Conservation (phyloP, 208 protist species). For the Acanthamoeba culbertsoni region DNA sequence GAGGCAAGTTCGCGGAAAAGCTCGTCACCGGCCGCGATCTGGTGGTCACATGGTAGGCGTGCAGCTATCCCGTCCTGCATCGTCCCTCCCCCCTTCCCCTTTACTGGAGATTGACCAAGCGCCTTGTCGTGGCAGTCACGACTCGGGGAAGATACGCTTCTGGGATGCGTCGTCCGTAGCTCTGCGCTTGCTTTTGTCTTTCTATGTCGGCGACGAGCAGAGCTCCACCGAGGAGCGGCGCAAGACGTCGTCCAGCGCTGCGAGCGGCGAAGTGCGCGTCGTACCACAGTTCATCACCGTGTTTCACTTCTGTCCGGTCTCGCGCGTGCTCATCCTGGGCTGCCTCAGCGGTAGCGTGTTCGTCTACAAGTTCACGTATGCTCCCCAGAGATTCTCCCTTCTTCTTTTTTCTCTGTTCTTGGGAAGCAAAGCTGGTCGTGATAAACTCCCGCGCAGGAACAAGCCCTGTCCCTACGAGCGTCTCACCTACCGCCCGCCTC, state of each 20-base stretch:
- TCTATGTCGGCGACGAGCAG: conserved; percentile 20
- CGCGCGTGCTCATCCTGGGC: not conserved
- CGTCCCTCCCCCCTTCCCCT: not conserved
- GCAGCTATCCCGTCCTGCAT: not conserved
- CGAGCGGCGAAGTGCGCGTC: not conserved
- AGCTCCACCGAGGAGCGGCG: conserved; percentile 7
- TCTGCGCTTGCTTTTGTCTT: not conserved
- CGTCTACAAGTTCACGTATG: conserved; percentile 21
- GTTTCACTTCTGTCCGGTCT: not conserved
- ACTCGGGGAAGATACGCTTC: conserved; percentile 20
- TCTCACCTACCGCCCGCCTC: not conserved
- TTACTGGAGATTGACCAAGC: not conserved
- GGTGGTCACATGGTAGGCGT: not conserved
- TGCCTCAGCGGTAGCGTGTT: conserved; percentile 29
- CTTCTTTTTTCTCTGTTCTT: too few relatives aligned
- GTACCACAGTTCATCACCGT: conserved; percentile 6
- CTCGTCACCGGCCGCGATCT: conserved; percentile 4
- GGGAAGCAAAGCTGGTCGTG: not conserved
- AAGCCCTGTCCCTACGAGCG: conserved; percentile 19
- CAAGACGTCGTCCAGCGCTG: not conserved
- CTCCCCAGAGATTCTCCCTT: not conserved
- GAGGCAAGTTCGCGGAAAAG: conserved; percentile 1
- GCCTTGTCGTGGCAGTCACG: not conserved
- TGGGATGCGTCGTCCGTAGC: conserved; percentile 7
- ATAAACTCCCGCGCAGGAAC: not conserved